Conservation (phyloP, 345 rosid genomes). For the Camelina neglecta region DNA sequence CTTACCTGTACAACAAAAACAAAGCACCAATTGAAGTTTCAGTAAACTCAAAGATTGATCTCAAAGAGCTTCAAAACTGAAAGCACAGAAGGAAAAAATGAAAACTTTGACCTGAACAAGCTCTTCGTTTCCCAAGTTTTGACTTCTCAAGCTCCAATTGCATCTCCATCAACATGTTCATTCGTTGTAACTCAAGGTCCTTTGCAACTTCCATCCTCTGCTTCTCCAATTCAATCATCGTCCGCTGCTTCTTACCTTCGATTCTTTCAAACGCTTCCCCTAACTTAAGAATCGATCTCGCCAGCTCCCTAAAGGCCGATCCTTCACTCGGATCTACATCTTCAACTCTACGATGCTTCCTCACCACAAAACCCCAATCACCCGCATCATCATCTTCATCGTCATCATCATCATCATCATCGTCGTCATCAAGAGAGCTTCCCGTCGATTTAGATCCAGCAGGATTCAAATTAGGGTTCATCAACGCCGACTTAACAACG, state of each 20-base stretch:
- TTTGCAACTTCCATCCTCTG: constrained; percentile 75
- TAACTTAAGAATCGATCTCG: constrained; percentile 64
- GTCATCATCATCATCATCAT: constrained; percentile 52
- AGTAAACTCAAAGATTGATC: constrained; percentile 23
- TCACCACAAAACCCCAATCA: constrained; percentile 50
- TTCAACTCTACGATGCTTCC: constrained; percentile 51
- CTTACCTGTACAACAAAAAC: constrained; percentile 33
- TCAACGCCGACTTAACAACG: constrained; percentile 41
- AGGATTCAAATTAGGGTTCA: constrained; percentile 31
- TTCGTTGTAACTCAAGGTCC: constrained; percentile 71
- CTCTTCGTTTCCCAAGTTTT: constrained; percentile 45
- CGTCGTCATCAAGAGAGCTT: constrained; percentile 54
- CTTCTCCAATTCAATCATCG: constrained; percentile 78
- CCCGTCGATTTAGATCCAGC: constrained; percentile 47
- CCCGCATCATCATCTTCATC: constrained; percentile 50
- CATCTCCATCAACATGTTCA: constrained; percentile 74
- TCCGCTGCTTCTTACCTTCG: constrained; percentile 65
- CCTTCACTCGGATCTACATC: constrained; percentile 52
- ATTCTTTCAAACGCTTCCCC: constrained; percentile 75
- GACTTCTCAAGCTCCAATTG: constrained; percentile 70
- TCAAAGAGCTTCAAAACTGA: not conserved
- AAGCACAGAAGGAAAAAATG: constrained; percentile 14
- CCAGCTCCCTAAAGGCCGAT: constrained; percentile 56
- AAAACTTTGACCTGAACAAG: constrained; percentile 46
- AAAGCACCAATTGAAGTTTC: constrained; percentile 12